A percentile compares a stretch with the other conserved stretches of the same genome.
Conservation (phyloP, 1,139 yeast genomes). For the Pneumocystis wakefieldiae region DNA sequence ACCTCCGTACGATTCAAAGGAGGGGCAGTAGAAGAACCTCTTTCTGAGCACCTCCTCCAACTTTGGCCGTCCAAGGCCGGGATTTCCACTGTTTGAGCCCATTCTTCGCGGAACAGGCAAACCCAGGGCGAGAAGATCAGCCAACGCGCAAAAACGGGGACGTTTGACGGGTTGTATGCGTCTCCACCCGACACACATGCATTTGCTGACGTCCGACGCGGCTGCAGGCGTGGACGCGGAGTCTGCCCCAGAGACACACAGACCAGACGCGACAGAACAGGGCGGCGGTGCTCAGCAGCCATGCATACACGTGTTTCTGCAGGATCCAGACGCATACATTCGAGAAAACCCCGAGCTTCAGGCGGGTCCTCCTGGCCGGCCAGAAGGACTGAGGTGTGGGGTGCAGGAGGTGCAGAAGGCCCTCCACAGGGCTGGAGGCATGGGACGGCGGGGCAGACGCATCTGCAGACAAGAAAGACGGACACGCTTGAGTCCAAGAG, state of each 20-base stretch:
- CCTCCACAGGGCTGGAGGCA: background rate
- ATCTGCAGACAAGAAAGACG: constrained; percentile 58
- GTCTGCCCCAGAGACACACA: no score
- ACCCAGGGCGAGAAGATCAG: background rate
- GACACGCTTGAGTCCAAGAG: constrained; percentile 79
- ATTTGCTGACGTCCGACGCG: background rate
- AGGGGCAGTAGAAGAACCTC: constrained; percentile 93
- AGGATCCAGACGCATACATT: no score
- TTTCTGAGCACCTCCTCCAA: constrained; percentile 85
- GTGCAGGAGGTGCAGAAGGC: background rate
- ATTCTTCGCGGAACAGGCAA: background rate
- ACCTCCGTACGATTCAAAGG: constrained; percentile 82
- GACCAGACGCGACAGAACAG: no score
- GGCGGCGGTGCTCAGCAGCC: no score
- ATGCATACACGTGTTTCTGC: no score
- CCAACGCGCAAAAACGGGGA: background rate
- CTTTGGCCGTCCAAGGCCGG: constrained; percentile 56
- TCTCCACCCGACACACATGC: background rate
- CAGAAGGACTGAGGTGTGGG: no score
- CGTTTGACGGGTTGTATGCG: background rate
- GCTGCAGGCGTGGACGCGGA: background rate
- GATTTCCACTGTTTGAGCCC: background rate
- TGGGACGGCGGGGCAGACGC: background rate
- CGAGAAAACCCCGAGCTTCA: no score
- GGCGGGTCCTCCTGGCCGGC: no score